A percentile compares a stretch with the other conserved stretches of the same genome.
These are phyloP conservation scores for Ilyonectria destructans DNA, from an alignment of 2,329 filamentous ascomycete genomes.

Conservation along the genomic window DNA sequence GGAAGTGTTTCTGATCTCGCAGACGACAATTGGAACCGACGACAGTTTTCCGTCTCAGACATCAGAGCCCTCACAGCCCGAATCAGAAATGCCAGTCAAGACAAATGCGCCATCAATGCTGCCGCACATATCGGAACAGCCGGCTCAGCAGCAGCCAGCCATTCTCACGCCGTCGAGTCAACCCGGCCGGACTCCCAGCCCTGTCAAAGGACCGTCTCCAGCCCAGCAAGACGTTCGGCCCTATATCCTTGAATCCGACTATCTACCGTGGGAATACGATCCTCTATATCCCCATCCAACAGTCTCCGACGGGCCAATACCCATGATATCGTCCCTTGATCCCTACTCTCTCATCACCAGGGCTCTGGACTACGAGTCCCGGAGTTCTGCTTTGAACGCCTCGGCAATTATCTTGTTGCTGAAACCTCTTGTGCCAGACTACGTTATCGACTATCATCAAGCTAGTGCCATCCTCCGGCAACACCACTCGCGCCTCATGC, in stretches of 20 bases:
- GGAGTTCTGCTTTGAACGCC: constrained; percentile 71
- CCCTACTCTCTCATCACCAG: constrained; percentile 70
- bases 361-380: constrained; percentile 71
- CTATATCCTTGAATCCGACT: constrained; percentile 71
- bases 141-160: constrained; percentile 20
- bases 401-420: constrained; percentile 75
- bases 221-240: constrained; percentile 59
- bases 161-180: constrained; percentile 40
- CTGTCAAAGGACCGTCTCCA: constrained; percentile 45
- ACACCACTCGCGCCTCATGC: constrained; percentile 73
- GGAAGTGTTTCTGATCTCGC: constrained; percentile 63
- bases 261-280: constrained; percentile 72
- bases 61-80: constrained; percentile 51
- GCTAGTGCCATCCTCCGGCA: constrained; percentile 72
- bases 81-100: constrained; percentile 27
- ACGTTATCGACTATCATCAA: constrained; percentile 70
- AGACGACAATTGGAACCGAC: constrained; percentile 61
- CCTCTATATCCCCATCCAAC: constrained; percentile 68
- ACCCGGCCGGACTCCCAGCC: constrained; percentile 42
- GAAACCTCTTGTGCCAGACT: constrained; percentile 69
- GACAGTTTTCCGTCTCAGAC: constrained; percentile 53
- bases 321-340: constrained; percentile 62
- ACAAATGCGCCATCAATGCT: constrained; percentile 26
- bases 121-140: constrained; percentile 12
- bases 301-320: constrained; percentile 30